Evolutionary conservation across 2,329 filamentous ascomycete genomes (phyloP).

Genomic region (Microthyrium microscopicum): DNA sequence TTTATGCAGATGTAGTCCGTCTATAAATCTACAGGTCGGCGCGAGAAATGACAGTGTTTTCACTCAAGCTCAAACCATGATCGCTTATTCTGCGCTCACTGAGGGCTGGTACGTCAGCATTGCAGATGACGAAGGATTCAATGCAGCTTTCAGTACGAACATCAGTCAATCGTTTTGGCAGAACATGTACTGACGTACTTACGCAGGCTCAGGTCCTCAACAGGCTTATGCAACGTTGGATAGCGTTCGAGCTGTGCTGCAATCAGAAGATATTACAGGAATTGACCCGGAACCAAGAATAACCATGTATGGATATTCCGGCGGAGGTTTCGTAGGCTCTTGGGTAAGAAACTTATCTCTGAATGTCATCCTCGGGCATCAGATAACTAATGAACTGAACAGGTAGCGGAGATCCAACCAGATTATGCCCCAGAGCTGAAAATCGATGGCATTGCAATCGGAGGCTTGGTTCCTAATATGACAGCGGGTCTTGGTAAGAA

Average conservation of each 20-base stretch:
- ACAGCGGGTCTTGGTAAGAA: neutral
- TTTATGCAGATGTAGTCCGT: constrained; percentile 3
- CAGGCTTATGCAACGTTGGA: constrained; percentile 6
- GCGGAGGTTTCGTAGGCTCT: neutral
- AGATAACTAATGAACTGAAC: too few species aligned
- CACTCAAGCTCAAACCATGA: constrained; percentile 4
- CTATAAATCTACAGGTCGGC: constrained; percentile 4
- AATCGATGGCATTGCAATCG: constrained; percentile 7
- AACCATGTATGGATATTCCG: constrained; percentile 6
- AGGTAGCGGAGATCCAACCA: constrained; percentile 7
- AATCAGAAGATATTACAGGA: constrained; percentile 7
- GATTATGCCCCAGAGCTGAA: constrained; percentile 7
- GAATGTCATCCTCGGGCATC: too few species aligned
- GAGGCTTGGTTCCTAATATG: constrained; percentile 7
- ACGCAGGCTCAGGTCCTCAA: neutral
- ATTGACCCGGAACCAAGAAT: neutral
- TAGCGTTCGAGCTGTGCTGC: constrained; percentile 5
- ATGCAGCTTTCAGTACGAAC: constrained; percentile 3
- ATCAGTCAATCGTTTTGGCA: neutral
- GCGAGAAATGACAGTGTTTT: constrained; percentile 3
- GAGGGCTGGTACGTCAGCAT: constrained; percentile 5
- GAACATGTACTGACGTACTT: neutral
- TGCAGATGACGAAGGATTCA: constrained; percentile 2
- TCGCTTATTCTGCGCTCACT: constrained; percentile 1
- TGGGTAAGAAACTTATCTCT: too few species aligned